Evolutionary conservation across 805 yeast genomes (phyloP).

Genomic region (Tetrapisispora phaffii): DNA sequence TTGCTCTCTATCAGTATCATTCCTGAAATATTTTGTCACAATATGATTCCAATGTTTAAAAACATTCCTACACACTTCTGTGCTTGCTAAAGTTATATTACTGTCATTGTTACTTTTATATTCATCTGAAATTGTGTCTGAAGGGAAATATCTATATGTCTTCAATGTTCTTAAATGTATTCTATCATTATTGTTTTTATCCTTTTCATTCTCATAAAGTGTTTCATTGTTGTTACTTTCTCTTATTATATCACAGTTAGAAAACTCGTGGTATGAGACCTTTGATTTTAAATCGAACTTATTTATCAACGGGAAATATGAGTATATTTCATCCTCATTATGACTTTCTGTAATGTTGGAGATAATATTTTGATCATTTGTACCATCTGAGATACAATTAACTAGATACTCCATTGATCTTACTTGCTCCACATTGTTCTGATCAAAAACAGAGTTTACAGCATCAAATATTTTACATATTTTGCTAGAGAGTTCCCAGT

Average conservation of each 20-base stretch:
- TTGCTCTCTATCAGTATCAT: slow-evolving; percentile 44
- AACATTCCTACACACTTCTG: slow-evolving; percentile 25
- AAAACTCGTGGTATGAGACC: slow-evolving; percentile 12
- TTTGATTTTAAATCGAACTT: slow-evolving; percentile 6
- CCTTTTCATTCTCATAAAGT: neutral
- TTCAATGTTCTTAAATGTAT: slow-evolving; percentile 5
- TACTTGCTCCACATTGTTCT: slow-evolving; percentile 9
- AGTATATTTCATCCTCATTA: slow-evolving; percentile 8
- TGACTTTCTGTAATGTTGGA: slow-evolving; percentile 12
- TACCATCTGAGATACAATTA: slow-evolving; percentile 16
- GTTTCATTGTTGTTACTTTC: neutral
- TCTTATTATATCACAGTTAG: slow-evolving; percentile 16
- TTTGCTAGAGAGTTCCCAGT: slow-evolving; percentile 25
- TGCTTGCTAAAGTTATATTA: slow-evolving; percentile 11
- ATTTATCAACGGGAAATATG: slow-evolving; percentile 14
- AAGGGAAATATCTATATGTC: slow-evolving; percentile 17
- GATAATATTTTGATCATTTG: slow-evolving; percentile 16
- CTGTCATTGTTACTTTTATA: slow-evolving; percentile 9
- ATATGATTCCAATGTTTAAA: slow-evolving; percentile 25
- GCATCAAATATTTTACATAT: slow-evolving; percentile 18
- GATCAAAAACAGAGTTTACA: slow-evolving; percentile 15
- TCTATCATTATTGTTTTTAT: too few species aligned
- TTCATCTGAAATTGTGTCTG: slow-evolving; percentile 23
- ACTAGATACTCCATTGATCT: slow-evolving; percentile 16
- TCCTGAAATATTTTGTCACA: slow-evolving; percentile 25